Evolutionary conservation across 2,329 filamentous ascomycete species (phyloP), one percentile per base, ranked within the genome.

Genomic region (Berkeleyomyces rouxiae): DNA sequence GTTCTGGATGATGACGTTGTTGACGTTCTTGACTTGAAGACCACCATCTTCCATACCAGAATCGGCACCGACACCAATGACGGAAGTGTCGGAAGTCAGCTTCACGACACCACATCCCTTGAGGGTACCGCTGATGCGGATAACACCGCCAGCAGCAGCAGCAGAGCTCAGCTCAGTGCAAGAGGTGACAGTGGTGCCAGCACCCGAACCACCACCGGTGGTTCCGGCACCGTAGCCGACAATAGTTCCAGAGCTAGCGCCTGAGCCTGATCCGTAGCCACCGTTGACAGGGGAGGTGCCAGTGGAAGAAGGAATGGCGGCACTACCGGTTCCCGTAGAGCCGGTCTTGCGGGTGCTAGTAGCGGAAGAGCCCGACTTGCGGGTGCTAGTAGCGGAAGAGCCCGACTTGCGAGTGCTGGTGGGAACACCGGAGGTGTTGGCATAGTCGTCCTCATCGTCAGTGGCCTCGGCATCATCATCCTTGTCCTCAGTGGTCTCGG

Each of bases 1-100:
- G 71, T 83, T 83, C 57, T 77, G 78, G 58, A 83, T 69, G 63
- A 83, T 82, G 58, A 83, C 79, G 66, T 83, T 83, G 63, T 68
- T 74, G 16, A 70, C 72, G 44, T 72, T 69, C 69, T 77, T 77
- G 67, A 82, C 71, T 62, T 74, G 75, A 58, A 82, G 70, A 6
- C 76, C 76, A 61, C 77, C 70, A 59, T 75, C 73, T n/a, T 73
- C 71, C 68, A 61, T 67, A 70, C 72, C 70, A 44, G 74, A 76
- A 58, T 71, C 71, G 46, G 73, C 72, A 59, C 77, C 74, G 63
- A 77, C 74, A 63, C 79, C 79, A 61, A 81, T 72, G 66, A 82
- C 72, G 31, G 75, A 77, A 64, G 78, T 82, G 71, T 78, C 76
- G 63, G 74, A 75, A 61, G 71, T 69, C 46, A 81, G 70, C 65